Conservation (phyloP, 352 stramenopile genomes). For the Phytophthora foliorum region DNA sequence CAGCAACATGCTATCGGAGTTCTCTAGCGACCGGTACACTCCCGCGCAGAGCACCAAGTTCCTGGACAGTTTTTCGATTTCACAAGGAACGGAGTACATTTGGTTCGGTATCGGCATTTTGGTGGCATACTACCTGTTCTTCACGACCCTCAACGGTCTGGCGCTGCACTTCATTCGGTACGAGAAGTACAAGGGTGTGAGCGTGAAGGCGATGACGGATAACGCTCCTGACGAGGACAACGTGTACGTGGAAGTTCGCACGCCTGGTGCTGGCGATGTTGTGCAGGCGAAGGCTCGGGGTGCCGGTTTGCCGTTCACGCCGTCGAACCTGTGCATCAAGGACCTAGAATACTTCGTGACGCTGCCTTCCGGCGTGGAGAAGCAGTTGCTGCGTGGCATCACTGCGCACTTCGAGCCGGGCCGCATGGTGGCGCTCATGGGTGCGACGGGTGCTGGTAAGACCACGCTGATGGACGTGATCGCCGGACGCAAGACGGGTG, state of each 20-base stretch:
- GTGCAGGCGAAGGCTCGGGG: neutral
- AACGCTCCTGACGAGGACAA: slow-evolving; percentile 35
- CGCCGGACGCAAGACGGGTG: slow-evolving; percentile 66
- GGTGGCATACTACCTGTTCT: slow-evolving; percentile 53
- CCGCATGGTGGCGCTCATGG: slow-evolving; percentile 83
- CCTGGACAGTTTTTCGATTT: slow-evolving; percentile 55
- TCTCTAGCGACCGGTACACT: slow-evolving; percentile 47
- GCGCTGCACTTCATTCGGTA: slow-evolving; percentile 58
- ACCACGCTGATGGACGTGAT: slow-evolving; percentile 78
- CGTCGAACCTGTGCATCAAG: slow-evolving; percentile 54
- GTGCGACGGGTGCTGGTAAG: slow-evolving; percentile 56
- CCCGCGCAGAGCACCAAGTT: slow-evolving; percentile 13
- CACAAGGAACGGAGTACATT: slow-evolving; percentile 47
- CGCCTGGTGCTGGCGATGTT: slow-evolving; percentile 15
- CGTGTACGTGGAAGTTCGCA: slow-evolving; percentile 45
- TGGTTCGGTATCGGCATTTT: slow-evolving; percentile 57
- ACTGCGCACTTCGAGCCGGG: slow-evolving; percentile 67
- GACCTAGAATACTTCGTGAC: slow-evolving; percentile 65
- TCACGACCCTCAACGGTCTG: slow-evolving; percentile 52
- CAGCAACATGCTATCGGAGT: slow-evolving; percentile 67
- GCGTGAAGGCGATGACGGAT: slow-evolving; percentile 43
- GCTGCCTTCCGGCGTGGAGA: slow-evolving; percentile 57
- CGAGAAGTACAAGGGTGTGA: slow-evolving; percentile 58
- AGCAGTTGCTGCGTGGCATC: slow-evolving; percentile 51
- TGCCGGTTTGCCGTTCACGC: slow-evolving; percentile 48